Percentiles rank a stretch among this genome's conserved stretches.
Conservation (phyloP, 495 filamentous ascomycete species). For the Chaetomidium leptoderma region DNA sequence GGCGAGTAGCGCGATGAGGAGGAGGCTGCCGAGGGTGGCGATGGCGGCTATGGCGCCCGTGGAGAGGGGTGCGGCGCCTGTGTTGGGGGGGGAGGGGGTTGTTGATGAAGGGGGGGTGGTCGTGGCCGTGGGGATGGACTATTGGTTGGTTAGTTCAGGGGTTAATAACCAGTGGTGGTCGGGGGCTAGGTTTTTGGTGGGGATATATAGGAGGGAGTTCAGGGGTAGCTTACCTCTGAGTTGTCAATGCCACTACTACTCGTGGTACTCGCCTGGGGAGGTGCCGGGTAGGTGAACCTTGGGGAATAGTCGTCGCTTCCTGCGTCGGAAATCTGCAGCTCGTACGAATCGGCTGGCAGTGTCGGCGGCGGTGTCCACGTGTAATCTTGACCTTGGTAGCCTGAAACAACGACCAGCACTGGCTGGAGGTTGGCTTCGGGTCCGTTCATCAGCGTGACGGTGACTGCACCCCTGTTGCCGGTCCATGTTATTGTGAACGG, state of each 20-base stretch:
- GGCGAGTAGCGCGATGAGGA: background rate
- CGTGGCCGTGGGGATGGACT: background rate
- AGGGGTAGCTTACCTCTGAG: background rate
- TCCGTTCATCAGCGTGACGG: conserved; percentile 10
- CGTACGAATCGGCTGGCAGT: conserved; percentile 7
- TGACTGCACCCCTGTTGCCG: conserved; percentile 7
- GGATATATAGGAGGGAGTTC: too few species aligned
- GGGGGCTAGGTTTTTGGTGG: too few species aligned
- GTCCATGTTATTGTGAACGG: conserved; percentile 13
- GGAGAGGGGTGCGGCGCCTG: background rate
- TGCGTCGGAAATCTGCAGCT: conserved; percentile 1
- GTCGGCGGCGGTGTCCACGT: conserved; percentile 13
- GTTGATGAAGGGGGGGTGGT: background rate
- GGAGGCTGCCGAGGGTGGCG: conserved; percentile 1
- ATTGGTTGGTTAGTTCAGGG: background rate
- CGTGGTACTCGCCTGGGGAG: background rate
- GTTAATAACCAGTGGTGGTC: background rate
- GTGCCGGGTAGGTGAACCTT: conserved; percentile 8
- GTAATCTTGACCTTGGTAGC: background rate
- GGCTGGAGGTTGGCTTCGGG: conserved; percentile 7
- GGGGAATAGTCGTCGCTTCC: conserved; percentile 14
- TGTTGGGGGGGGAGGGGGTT: background rate
- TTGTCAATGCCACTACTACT: too few species aligned
- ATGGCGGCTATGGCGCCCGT: background rate
- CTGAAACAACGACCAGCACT: background rate